Conservation (phyloP, 139 green algal genomes). For the Chlamydomonas sp. region DNA sequence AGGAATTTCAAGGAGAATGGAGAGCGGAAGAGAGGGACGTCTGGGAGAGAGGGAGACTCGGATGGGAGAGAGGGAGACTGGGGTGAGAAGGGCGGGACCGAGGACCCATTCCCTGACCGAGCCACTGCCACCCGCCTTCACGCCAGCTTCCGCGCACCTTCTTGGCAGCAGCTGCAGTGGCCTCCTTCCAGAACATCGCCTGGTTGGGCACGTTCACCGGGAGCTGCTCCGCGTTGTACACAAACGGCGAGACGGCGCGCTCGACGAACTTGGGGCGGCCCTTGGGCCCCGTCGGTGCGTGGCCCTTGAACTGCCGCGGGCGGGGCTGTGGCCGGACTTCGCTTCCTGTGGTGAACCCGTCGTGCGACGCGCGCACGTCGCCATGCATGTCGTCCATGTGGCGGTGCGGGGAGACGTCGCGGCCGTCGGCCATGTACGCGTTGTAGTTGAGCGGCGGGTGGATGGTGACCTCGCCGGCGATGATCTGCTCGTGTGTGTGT, state of each 20-base stretch:
- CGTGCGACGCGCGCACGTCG: not conserved
- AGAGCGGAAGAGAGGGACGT: too few relatives aligned
- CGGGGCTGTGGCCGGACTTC: not conserved
- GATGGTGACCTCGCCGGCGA: not conserved
- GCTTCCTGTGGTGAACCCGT: not conserved
- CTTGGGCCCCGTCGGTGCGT: not conserved
- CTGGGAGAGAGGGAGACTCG: too few relatives aligned
- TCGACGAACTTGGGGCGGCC: constrained; percentile 8
- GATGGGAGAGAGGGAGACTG: too few relatives aligned
- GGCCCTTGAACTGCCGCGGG: not conserved
- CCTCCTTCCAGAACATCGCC: constrained; percentile 13
- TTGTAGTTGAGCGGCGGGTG: not conserved
- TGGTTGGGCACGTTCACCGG: constrained; percentile 20
- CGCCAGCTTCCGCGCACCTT: not conserved
- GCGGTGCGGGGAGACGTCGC: too few relatives aligned
- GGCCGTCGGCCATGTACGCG: not conserved
- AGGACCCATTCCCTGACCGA: too few relatives aligned
- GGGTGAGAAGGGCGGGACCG: too few relatives aligned
- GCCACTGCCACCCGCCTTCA: too few relatives aligned
- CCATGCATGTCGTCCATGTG: not conserved
- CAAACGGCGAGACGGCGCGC: constrained; percentile 18
- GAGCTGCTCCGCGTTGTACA: constrained; percentile 17
- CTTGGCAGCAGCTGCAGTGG: not conserved
- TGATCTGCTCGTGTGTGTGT: not conserved
- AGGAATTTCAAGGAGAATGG: too few relatives aligned